phyloP scores from a whole-genome alignment of 805 yeast genomes.

The Saccharomyces cerevisiae region DNA sequence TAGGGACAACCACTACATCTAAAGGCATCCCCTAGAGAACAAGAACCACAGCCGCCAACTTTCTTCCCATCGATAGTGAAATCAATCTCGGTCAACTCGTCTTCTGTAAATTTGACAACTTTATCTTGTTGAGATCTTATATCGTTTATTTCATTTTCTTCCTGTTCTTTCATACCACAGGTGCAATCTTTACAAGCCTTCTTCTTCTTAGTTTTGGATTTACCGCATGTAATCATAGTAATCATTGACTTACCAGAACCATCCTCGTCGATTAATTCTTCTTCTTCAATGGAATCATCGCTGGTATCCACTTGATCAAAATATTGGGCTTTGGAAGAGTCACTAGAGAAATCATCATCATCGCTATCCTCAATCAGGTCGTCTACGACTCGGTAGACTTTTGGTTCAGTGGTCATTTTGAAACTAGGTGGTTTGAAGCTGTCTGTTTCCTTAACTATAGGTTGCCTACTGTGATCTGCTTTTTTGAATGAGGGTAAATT shows the following conservation, averaged over 20 bases:
- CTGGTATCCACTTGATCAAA: slow-evolving; percentile 44
- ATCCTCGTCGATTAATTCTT: slow-evolving; percentile 41
- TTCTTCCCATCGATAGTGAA: slow-evolving; percentile 90
- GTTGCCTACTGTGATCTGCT: slow-evolving; percentile 15
- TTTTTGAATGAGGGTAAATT: slow-evolving; percentile 22
- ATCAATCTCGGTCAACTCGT: slow-evolving; percentile 83
- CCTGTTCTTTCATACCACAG: slow-evolving; percentile 88
- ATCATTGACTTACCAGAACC: slow-evolving; percentile 18
- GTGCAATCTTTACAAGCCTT: slow-evolving; percentile 98
- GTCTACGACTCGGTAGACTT: slow-evolving; percentile 27
- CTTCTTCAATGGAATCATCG: slow-evolving; percentile 50
- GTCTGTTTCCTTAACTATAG: slow-evolving; percentile 24
- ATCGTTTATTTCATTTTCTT: slow-evolving; percentile 47
- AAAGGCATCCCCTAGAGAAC: slow-evolving; percentile 96
- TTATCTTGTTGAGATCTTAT: slow-evolving; percentile 27
- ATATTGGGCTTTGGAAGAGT: slow-evolving; percentile 40
- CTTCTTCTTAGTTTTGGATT: slow-evolving; percentile 35
- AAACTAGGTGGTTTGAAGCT: slow-evolving; percentile 12
- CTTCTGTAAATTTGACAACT: slow-evolving; percentile 37
- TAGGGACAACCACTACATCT: slow-evolving; percentile 98
- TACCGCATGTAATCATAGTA: slow-evolving; percentile 28
- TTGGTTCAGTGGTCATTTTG: slow-evolving; percentile 22
- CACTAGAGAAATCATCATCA: slow-evolving; percentile 35
- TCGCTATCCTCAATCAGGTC: slow-evolving; percentile 34
- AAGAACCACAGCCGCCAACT: slow-evolving; percentile 95